Base-by-base conservation (phyloP, 2,329 filamentous ascomycete species). In the Paraconiothyrium brasiliense region DNA sequence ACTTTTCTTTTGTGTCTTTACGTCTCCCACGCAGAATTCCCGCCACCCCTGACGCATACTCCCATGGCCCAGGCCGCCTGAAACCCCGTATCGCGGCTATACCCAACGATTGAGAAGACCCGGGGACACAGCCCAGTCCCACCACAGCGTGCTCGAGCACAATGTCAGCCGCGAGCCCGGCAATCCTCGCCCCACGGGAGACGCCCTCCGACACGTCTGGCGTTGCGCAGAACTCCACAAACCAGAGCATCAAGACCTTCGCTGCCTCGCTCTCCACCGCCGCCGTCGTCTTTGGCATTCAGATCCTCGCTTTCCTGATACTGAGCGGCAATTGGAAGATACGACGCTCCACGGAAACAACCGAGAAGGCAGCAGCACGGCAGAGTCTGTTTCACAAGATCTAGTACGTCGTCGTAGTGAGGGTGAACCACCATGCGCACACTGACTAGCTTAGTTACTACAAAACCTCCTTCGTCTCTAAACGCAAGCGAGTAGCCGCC, bases 271-370 rank as follows among this genome's bases (percentile, higher is more conserved):
- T 79, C 11, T 73, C 76, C 4, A 72, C 75, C 2, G 76, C 74
- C 20, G 71, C 76, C 4, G 68, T 77, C 41, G 68, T 79, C 44
- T 79, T 79, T 50, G 76, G 76, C 44, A 62, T 76, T 4, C 75
- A 78, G 61, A 73, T 79, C 43, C 54, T 64, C 34, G 37, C 68
- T 5, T 79, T 79, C 66, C 50, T 79, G 52, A 70, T 78, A 11
- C 64, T 79, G 16, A 78, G 76, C 56, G 76, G 76, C 63, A 78
- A 78, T 57, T 78, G 75, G 75, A 77, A 77, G 55, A 39, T 78
- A 8, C 65, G 62, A 14, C 69, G 69, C 46, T 72, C 70, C 2
- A 70, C 68, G 49, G 66, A 70, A 47, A 57, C 59, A 7, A 37
- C 24, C 4, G 69, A 71, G 34, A 67, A 65, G 30, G 58, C 67